These are phyloP conservation scores for Begonia peltatifolia DNA, from an alignment of 306 rosid genomes.

Conservation along the genomic window DNA sequence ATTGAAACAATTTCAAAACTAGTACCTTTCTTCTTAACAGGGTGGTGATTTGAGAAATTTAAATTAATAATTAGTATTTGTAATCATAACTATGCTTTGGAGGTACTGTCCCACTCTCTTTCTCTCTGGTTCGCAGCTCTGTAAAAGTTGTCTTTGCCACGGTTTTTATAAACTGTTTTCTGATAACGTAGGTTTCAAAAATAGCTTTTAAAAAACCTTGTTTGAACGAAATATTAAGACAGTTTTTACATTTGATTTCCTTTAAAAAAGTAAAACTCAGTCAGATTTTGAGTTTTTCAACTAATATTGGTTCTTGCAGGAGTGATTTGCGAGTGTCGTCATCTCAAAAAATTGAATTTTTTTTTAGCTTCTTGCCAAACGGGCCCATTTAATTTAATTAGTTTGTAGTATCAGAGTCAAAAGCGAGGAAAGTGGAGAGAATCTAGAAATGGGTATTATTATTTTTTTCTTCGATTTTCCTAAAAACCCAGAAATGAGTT, in stretches of 20 bases:
- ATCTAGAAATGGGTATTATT: constrained; percentile 56
- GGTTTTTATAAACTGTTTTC: too few species aligned
- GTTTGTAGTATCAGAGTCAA: constrained; percentile 16
- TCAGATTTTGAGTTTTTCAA: not conserved
- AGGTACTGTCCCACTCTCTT: not conserved
- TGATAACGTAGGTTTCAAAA: too few species aligned
- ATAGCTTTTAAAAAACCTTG: too few species aligned
- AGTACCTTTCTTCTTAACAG: too few species aligned
- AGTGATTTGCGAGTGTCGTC: not conserved
- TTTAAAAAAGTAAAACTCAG: too few species aligned
- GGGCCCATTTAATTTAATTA: not conserved
- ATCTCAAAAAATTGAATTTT: too few species aligned
- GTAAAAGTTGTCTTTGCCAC: too few species aligned
- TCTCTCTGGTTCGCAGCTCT: not conserved
- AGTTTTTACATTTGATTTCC: too few species aligned
- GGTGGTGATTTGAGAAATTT: not conserved
- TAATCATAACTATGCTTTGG: not conserved
- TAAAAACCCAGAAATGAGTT: constrained; percentile 27
- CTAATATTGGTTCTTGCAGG: not conserved
- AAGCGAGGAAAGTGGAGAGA: constrained; percentile 46
- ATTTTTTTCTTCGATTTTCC: constrained; percentile 18
- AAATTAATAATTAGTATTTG: not conserved
- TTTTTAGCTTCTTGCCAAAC: not conserved
- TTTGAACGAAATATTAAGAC: too few species aligned
- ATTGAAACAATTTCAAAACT: too few species aligned